A percentile compares a stretch with the other conserved stretches of the same genome.
These are phyloP conservation scores for Coemansia sp. DNA, from an alignment of 192 early-diverging fungal genomes.

Conservation along the genomic window DNA sequence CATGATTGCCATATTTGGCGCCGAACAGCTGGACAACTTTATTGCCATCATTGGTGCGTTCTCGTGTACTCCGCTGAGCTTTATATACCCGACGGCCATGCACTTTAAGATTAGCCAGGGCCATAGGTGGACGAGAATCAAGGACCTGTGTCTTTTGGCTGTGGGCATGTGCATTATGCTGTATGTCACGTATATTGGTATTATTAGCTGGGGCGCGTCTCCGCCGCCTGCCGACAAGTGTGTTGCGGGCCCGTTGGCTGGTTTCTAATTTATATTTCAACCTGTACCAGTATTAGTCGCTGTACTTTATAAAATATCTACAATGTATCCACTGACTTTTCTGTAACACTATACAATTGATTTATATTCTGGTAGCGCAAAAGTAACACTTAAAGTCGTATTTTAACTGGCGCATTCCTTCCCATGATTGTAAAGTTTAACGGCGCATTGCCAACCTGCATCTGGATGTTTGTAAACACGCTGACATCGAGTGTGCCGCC, in stretches of 20 bases:
- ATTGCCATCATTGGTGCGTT: slow-evolving; percentile 83
- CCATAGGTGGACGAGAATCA: slow-evolving; percentile 46
- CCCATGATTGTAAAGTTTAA: slow-evolving; percentile 45
- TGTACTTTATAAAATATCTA: background rate
- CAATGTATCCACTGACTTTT: too few species aligned
- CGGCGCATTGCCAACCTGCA: slow-evolving; percentile 37
- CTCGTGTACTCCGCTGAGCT: slow-evolving; percentile 71
- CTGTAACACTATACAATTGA: too few species aligned
- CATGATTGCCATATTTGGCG: slow-evolving; percentile 73
- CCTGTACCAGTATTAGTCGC: too few species aligned
- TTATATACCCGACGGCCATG: slow-evolving; percentile 86
- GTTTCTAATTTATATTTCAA: background rate
- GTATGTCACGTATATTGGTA: slow-evolving; percentile 72
- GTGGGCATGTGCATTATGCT: slow-evolving; percentile 74
- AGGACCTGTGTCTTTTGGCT: slow-evolving; percentile 61
- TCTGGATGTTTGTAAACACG: slow-evolving; percentile 40
- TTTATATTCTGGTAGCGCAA: too few species aligned
- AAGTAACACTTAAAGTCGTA: slow-evolving; percentile 11
- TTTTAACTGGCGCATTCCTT: slow-evolving; percentile 35
- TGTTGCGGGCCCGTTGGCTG: background rate
- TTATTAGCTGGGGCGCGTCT: slow-evolving; percentile 45
- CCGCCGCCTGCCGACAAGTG: slow-evolving; percentile 23
- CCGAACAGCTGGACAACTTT: slow-evolving; percentile 79
- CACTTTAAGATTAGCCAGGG: slow-evolving; percentile 65
- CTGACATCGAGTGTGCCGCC: slow-evolving; percentile 46